Evolutionary conservation across 306 rosid species (phyloP).

Genomic region (Betula pendula): DNA sequence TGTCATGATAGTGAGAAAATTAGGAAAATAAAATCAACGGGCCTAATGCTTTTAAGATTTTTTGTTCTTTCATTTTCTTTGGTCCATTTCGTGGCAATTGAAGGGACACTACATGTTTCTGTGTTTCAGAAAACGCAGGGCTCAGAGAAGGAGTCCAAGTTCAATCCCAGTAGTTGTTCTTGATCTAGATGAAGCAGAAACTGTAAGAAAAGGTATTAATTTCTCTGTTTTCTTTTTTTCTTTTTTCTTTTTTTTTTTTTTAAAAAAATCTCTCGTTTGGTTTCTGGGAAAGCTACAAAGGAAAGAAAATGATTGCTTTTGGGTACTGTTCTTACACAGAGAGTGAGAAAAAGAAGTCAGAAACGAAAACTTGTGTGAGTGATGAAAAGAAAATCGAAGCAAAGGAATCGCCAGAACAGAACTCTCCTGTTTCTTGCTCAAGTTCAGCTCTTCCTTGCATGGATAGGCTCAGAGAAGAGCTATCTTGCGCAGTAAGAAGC

Average conservation of each 20-base stretch:
- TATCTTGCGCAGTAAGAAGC: constrained; percentile 84
- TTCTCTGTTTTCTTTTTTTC: too few species aligned
- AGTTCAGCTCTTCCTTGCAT: constrained; percentile 61
- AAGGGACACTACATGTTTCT: background rate
- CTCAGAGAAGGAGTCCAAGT: constrained; percentile 47
- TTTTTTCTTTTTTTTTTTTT: too few species aligned
- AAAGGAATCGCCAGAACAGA: constrained; percentile 34
- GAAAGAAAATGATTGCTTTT: background rate
- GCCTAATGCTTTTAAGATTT: background rate
- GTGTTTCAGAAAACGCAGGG: constrained; percentile 69
- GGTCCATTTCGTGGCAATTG: constrained; percentile 1
- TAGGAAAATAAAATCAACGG: background rate
- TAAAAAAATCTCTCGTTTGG: background rate
- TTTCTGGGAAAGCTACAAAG: background rate
- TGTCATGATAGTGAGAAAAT: too few species aligned
- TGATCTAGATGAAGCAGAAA: constrained; percentile 68
- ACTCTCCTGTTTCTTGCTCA: constrained; percentile 37
- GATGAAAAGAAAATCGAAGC: constrained; percentile 44
- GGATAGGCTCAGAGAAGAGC: constrained; percentile 91
- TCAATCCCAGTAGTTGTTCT: constrained; percentile 54
- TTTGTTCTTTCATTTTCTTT: background rate
- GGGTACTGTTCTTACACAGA: constrained; percentile 34
- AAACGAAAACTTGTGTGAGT: constrained; percentile 4
- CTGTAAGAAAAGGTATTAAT: constrained; percentile 47
- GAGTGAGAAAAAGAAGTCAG: constrained; percentile 40